Evolutionary conservation across 345 rosid genomes (phyloP).

Genomic region (Geranium rotundifolium): DNA sequence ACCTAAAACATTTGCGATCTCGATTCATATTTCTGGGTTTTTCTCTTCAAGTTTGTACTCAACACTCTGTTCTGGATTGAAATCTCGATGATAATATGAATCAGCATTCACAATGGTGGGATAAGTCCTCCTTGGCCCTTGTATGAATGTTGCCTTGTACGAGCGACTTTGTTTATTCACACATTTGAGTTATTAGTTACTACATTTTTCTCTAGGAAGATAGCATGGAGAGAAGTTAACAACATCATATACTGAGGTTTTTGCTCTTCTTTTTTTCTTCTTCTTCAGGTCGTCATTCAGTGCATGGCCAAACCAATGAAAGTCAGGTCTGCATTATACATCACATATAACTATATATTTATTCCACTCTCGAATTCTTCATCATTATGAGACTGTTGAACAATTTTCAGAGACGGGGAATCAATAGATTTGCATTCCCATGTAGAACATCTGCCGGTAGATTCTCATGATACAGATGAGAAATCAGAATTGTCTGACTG

Average conservation of each 20-base stretch:
- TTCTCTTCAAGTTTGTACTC: too few relatives aligned
- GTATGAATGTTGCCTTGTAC: background rate
- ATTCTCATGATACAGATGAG: conserved; percentile 15
- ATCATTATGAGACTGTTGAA: conserved; percentile 5
- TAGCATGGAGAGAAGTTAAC: background rate
- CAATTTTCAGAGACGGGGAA: conserved; percentile 25
- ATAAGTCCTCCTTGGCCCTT: background rate
- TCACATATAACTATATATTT: conserved; percentile 1
- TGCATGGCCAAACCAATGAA: conserved; percentile 35
- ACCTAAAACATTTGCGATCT: background rate
- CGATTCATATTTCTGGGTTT: background rate
- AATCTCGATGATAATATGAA: background rate
- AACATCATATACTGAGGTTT: background rate
- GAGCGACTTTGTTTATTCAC: background rate
- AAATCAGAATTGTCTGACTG: conserved; percentile 23
- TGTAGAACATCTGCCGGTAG: conserved; percentile 7
- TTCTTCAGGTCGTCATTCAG: conserved; percentile 42
- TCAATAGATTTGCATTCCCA: conserved; percentile 15
- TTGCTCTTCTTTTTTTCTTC: background rate
- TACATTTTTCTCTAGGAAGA: background rate
- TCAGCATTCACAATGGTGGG: background rate
- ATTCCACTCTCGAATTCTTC: background rate
- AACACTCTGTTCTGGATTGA: background rate
- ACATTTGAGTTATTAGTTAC: background rate
- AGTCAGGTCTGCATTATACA: conserved; percentile 28